These are phyloP conservation scores for Gamsiella multidivaricata DNA, from an alignment of 192 early-diverging fungal species.

Conservation along the genomic window DNA sequence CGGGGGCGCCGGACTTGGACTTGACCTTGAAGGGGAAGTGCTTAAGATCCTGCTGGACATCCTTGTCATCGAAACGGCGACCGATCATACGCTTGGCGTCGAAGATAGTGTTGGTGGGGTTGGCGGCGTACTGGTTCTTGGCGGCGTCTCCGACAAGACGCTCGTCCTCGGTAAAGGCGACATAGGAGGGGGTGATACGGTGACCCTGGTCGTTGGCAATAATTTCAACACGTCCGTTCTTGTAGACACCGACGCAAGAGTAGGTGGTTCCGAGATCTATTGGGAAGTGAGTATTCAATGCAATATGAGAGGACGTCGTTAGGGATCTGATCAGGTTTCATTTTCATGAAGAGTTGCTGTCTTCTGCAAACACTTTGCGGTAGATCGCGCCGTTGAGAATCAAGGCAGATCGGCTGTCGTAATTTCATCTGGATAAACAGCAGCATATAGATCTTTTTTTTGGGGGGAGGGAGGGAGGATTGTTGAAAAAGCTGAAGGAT, in stretches of 20 bases:
- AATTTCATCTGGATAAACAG: too few relatives aligned
- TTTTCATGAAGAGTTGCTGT: too few relatives aligned
- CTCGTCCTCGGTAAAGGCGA: slow-evolving; percentile 92
- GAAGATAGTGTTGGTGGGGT: slow-evolving; percentile 93
- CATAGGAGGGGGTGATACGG: slow-evolving; percentile 96
- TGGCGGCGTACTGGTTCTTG: slow-evolving; percentile 92
- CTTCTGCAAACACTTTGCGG: too few relatives aligned
- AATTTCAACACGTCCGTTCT: slow-evolving; percentile 96
- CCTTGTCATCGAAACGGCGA: slow-evolving; percentile 88
- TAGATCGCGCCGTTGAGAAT: too few relatives aligned
- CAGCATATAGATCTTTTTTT: too few relatives aligned
- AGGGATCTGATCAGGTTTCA: neutral
- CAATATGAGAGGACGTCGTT: neutral
- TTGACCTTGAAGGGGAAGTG: slow-evolving; percentile 94
- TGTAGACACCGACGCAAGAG: slow-evolving; percentile 93
- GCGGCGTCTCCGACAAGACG: slow-evolving; percentile 94
- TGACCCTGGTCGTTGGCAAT: slow-evolving; percentile 97
- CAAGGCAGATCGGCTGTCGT: too few relatives aligned
- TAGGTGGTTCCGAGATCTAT: slow-evolving; percentile 93
- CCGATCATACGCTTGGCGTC: slow-evolving; percentile 95
- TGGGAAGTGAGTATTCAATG: neutral
- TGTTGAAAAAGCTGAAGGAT: too few relatives aligned
- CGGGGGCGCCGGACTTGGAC: slow-evolving; percentile 84
- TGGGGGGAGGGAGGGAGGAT: too few relatives aligned
- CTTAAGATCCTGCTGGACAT: slow-evolving; percentile 94